Conservation (phyloP, 2,329 filamentous ascomycete genomes). For the Chaetothyriales sp. region DNA sequence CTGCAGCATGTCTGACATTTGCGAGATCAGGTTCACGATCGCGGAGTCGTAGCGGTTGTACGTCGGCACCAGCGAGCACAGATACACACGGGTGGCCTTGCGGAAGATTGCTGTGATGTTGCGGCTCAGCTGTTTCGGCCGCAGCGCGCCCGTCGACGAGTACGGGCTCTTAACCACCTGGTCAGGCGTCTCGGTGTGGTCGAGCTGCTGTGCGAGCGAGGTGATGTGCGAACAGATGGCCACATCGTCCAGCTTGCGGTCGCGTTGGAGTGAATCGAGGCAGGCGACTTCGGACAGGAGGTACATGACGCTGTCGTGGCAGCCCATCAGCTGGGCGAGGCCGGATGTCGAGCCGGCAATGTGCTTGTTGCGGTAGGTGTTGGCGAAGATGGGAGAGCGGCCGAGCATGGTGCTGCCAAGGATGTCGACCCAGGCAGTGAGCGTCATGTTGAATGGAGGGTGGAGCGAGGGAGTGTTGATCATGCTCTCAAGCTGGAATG, state of each 20-base stretch:
- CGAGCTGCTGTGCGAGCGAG: slow-evolving; percentile 75
- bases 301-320: slow-evolving; percentile 95
- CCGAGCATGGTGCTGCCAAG: slow-evolving; percentile 87
- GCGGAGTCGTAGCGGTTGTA: slow-evolving; percentile 63
- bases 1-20: slow-evolving; percentile 61
- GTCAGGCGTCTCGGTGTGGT: slow-evolving; percentile 55
- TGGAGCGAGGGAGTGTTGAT: slow-evolving; percentile 35
- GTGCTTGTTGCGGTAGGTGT: slow-evolving; percentile 92
- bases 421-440: slow-evolving; percentile 93
- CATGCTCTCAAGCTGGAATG: slow-evolving; percentile 47
- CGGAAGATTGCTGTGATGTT: slow-evolving; percentile 90
- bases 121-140: slow-evolving; percentile 67
- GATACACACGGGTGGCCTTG: slow-evolving; percentile 81
- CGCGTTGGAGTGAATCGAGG: slow-evolving; percentile 72
- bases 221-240: slow-evolving; percentile 79
- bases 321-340: slow-evolving; percentile 88
- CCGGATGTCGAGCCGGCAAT: slow-evolving; percentile 53
- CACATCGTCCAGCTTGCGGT: slow-evolving; percentile 67
- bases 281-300: slow-evolving; percentile 95
- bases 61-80: slow-evolving; percentile 88
- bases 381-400: slow-evolving; percentile 71
- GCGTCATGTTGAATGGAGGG: slow-evolving; percentile 86
- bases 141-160: slow-evolving; percentile 55
- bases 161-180: slow-evolving; percentile 47
- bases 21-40: slow-evolving; percentile 63